Percentiles rank a stretch among this genome's conserved stretches.
phyloP scores from a whole-genome alignment of 768 basidiomycete species.

The Boletellus ananiceps region DNA sequence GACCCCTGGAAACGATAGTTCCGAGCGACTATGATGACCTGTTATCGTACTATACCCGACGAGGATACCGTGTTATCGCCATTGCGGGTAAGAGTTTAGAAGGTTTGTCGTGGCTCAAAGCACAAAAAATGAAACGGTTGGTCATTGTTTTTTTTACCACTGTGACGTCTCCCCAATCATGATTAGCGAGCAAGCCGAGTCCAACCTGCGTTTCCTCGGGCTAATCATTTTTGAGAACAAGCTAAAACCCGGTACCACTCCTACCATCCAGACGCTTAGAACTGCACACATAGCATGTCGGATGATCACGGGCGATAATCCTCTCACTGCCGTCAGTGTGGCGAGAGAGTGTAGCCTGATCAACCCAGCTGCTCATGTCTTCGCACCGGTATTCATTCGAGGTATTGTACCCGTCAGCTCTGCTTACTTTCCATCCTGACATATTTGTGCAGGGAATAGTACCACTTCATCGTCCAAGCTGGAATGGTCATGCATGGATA shows the following conservation, averaged over 20 bases:
- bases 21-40: slow-evolving; percentile 96
- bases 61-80: slow-evolving; percentile 96
- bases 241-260: slow-evolving; percentile 86
- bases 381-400: slow-evolving; percentile 71
- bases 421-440: neutral
- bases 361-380: slow-evolving; percentile 85
- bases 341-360: slow-evolving; percentile 91
- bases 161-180: slow-evolving; percentile 1
- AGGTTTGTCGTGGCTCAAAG: slow-evolving; percentile 92
- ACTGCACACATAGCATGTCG: slow-evolving; percentile 88
- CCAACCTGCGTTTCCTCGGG: slow-evolving; percentile 84
- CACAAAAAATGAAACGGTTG: slow-evolving; percentile 92
- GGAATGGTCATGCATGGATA: slow-evolving; percentile 92
- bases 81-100: slow-evolving; percentile 96
- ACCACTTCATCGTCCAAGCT: slow-evolving; percentile 54
- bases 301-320: slow-evolving; percentile 99
- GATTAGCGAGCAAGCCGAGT: slow-evolving; percentile 88
- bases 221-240: slow-evolving; percentile 98
- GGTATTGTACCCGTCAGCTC: slow-evolving; percentile 39
- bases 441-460: slow-evolving; percentile 44
- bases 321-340: slow-evolving; percentile 93
- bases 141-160: slow-evolving; percentile 14
- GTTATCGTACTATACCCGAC: slow-evolving; percentile 92
- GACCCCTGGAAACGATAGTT: slow-evolving; percentile 45
- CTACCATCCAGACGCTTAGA: slow-evolving; percentile 85